A percentile compares a stretch with the other conserved stretches of the same genome.
phyloP scores from a whole-genome alignment of 225 moss, liverwort and hornwort species.

The Lunularia cruciata region DNA sequence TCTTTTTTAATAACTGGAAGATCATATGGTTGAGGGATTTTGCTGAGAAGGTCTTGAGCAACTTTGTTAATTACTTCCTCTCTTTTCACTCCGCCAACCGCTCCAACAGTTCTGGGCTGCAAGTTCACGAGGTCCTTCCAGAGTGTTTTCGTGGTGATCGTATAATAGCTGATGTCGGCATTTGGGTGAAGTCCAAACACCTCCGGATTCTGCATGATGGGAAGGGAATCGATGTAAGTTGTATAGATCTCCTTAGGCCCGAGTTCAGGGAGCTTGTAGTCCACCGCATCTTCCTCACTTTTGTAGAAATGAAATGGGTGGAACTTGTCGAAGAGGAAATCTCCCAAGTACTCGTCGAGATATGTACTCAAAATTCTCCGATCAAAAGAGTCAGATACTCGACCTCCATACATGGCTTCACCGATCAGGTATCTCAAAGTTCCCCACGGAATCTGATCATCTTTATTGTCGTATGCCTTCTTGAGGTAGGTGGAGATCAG shows the following conservation, averaged over 20 bases:
- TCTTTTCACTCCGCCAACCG: conserved; percentile 54
- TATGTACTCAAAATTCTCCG: conserved; percentile 82
- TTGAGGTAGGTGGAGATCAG: conserved; percentile 88
- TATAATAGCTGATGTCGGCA: conserved; percentile 92
- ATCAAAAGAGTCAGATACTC: conserved; percentile 89
- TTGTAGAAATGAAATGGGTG: conserved; percentile 85
- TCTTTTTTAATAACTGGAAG: conserved; percentile 71
- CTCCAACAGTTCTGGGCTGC: conserved; percentile 56
- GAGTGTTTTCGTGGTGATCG: conserved; percentile 72
- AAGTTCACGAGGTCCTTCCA: conserved; percentile 76
- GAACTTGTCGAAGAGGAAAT: conserved; percentile 83
- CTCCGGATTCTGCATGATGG: conserved; percentile 82
- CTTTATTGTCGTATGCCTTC: conserved; percentile 85
- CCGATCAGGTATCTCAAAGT: conserved; percentile 85
- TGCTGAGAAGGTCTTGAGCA: conserved; percentile 63
- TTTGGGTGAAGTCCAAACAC: conserved; percentile 90
- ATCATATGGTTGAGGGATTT: conserved; percentile 72
- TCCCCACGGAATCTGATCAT: conserved; percentile 93
- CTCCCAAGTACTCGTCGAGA: conserved; percentile 85
- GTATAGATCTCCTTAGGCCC: conserved; percentile 62
- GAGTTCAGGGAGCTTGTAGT: conserved; percentile 59
- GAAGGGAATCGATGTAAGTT: conserved; percentile 61
- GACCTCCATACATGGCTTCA: conserved; percentile 96
- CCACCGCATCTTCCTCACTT: conserved; percentile 30
- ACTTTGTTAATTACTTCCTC: conserved; percentile 76